A percentile compares a stretch with the other conserved stretches of the same genome.
These are phyloP conservation scores for Candida pseudoviswanathii DNA, from an alignment of 1,139 yeast genomes.

Conservation along the genomic window DNA sequence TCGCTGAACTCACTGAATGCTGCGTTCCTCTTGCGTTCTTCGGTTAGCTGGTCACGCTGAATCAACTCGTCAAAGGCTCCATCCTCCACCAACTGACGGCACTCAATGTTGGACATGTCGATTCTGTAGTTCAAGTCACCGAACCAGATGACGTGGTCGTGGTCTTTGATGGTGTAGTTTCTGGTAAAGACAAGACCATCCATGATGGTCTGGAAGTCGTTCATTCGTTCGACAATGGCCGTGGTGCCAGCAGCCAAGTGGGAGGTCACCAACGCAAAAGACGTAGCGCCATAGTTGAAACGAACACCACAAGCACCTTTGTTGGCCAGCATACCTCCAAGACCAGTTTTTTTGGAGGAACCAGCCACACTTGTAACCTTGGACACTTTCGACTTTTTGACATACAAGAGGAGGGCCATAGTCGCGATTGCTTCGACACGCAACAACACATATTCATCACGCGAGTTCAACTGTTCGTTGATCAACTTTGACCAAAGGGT, in stretches of 20 bases:
- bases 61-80: slow-evolving; percentile 55
- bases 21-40: slow-evolving; percentile 65
- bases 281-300: slow-evolving; percentile 73
- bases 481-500: slow-evolving; percentile 63
- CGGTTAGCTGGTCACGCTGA: slow-evolving; percentile 77
- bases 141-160: slow-evolving; percentile 88
- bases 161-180: slow-evolving; percentile 70
- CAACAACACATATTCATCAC: slow-evolving; percentile 39
- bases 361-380: slow-evolving; percentile 78
- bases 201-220: slow-evolving; percentile 80
- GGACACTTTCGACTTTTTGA: slow-evolving; percentile 50
- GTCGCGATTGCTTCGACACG: slow-evolving; percentile 50
- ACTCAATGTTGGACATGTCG: slow-evolving; percentile 72
- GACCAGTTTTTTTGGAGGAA: slow-evolving; percentile 80
- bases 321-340: slow-evolving; percentile 91
- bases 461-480: slow-evolving; percentile 55
- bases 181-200: slow-evolving; percentile 78
- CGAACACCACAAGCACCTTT: slow-evolving; percentile 92
- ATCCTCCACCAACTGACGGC: slow-evolving; percentile 55
- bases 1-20: slow-evolving; percentile 88
- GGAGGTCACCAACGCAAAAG: slow-evolving; percentile 81
- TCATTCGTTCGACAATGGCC: slow-evolving; percentile 84
- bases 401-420: slow-evolving; percentile 43
- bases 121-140: slow-evolving; percentile 96
- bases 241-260: slow-evolving; percentile 93